Evolutionary conservation across 371 early-diverging fungal species (phyloP).

Genomic region (Capillidium rhysosporum): DNA sequence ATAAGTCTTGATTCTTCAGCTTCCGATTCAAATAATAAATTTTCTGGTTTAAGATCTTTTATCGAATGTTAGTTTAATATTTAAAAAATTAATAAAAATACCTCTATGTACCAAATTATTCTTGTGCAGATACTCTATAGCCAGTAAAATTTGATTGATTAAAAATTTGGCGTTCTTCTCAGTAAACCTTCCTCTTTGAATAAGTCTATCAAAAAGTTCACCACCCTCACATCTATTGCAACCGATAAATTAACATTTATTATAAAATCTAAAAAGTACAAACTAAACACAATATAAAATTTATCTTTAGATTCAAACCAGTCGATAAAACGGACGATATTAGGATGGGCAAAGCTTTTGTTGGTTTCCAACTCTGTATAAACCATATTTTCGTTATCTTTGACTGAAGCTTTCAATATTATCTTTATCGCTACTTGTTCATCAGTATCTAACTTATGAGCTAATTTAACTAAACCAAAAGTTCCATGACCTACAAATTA

Average conservation of each 20-base stretch:
- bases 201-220: conserved; percentile 76
- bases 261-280: conserved; percentile 21
- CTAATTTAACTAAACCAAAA: conserved; percentile 49
- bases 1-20: conserved; percentile 32
- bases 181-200: conserved; percentile 61
- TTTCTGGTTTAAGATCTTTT: conserved; percentile 69
- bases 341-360: conserved; percentile 43
- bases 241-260: neutral
- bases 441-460: conserved; percentile 19
- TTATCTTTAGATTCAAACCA: conserved; percentile 41
- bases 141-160: conserved; percentile 37
- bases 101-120: conserved; percentile 50
- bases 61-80: no score
- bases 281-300: conserved; percentile 76
- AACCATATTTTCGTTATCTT: conserved; percentile 49
- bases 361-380: conserved; percentile 48
- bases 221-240: conserved; percentile 60
- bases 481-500: conserved; percentile 34
- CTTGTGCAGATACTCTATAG: conserved; percentile 55
- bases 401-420: conserved; percentile 43
- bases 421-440: conserved; percentile 58
- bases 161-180: conserved; percentile 65
- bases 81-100: conserved; percentile 10
- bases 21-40: conserved; percentile 39
- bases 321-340: conserved; percentile 66